Evolutionary conservation across 257 asterid genomes (phyloP).

Genomic region (Fraxinus americana): DNA sequence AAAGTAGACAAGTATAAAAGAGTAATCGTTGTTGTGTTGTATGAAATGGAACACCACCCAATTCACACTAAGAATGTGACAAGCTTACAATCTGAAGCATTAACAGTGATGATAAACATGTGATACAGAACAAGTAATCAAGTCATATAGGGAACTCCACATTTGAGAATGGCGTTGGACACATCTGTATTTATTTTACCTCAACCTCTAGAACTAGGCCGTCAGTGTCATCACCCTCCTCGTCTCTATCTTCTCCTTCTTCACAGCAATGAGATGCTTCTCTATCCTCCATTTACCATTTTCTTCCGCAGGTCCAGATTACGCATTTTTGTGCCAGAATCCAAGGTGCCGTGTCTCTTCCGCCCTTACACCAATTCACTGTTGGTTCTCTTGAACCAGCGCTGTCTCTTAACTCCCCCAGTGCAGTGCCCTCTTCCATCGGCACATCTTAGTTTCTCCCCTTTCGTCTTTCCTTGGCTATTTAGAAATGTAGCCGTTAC

Average conservation of each 20-base stretch:
- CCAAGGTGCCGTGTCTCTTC: too few relatives aligned
- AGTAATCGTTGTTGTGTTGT: neutral
- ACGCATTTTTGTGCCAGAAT: neutral
- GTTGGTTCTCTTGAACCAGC: too few relatives aligned
- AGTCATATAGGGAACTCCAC: constrained; percentile 8
- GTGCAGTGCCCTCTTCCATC: too few relatives aligned
- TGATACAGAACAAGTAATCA: constrained; percentile 2
- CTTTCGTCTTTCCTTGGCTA: neutral
- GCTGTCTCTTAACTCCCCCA: neutral
- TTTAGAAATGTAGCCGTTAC: neutral
- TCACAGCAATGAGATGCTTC: neutral
- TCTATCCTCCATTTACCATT: neutral
- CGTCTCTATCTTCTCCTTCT: neutral
- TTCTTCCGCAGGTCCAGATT: neutral
- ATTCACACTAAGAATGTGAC: neutral
- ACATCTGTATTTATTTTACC: neutral
- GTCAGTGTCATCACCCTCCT: neutral
- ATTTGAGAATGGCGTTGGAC: neutral
- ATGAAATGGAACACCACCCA: constrained; percentile 10
- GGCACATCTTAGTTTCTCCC: neutral
- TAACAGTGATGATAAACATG: constrained; percentile 4
- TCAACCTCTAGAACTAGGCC: neutral
- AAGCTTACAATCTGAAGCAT: constrained; percentile 1
- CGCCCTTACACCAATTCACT: too few relatives aligned
- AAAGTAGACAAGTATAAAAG: constrained; percentile 18